Evolutionary conservation across 768 basidiomycete genomes (phyloP).

Genomic region (Pleurotus eryngii): DNA sequence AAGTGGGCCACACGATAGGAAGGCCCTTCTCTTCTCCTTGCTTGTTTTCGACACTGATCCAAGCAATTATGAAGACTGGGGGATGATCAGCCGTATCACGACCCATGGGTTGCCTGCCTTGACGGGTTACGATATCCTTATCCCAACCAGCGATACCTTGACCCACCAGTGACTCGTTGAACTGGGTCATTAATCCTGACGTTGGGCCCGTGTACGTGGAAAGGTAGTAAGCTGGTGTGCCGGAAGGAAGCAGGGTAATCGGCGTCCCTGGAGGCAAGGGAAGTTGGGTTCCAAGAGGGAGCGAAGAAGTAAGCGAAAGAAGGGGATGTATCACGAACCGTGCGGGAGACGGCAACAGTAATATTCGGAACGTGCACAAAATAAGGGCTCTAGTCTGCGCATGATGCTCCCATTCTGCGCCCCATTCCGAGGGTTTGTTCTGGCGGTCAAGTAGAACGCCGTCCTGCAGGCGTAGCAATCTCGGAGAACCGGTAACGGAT

Average conservation of each 20-base stretch:
- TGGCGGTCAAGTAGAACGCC: slow-evolving; percentile 60
- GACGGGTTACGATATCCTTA: slow-evolving; percentile 13
- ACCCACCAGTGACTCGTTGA: slow-evolving; percentile 59
- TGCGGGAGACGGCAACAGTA: slow-evolving; percentile 23
- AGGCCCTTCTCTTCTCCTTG: slow-evolving; percentile 81
- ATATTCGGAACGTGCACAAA: slow-evolving; percentile 57
- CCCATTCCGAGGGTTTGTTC: slow-evolving; percentile 48
- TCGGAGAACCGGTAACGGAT: slow-evolving; percentile 30
- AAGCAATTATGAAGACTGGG: slow-evolving; percentile 57
- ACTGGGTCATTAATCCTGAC: slow-evolving; percentile 57
- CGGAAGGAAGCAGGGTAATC: slow-evolving; percentile 66
- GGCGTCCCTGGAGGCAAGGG: slow-evolving; percentile 60
- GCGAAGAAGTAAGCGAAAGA: slow-evolving; percentile 53
- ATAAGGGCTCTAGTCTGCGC: slow-evolving; percentile 54
- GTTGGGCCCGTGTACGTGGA: slow-evolving; percentile 69
- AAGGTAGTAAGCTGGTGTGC: slow-evolving; percentile 70
- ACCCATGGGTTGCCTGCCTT: slow-evolving; percentile 7
- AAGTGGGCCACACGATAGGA: slow-evolving; percentile 67
- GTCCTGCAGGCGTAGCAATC: slow-evolving; percentile 48
- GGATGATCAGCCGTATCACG: slow-evolving; percentile 7
- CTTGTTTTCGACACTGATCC: slow-evolving; percentile 72
- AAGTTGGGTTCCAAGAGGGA: slow-evolving; percentile 41
- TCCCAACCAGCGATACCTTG: slow-evolving; percentile 60
- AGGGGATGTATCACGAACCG: slow-evolving; percentile 66
- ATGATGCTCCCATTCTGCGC: slow-evolving; percentile 58